phyloP scores from a whole-genome alignment of 1,139 yeast genomes.

The Pichia norvegensis region DNA sequence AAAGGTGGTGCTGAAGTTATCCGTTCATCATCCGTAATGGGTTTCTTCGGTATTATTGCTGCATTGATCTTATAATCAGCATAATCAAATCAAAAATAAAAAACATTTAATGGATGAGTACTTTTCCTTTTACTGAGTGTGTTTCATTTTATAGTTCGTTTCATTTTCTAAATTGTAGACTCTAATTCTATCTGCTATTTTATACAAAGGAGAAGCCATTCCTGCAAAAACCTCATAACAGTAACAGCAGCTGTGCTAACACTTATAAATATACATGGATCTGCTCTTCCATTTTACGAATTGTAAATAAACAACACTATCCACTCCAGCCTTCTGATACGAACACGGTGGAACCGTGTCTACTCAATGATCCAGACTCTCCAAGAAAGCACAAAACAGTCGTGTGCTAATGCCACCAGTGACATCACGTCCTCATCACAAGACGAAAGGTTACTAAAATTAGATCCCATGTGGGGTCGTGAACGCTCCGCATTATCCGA shows the following conservation, averaged over 20 bases:
- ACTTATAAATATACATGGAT: too few species aligned
- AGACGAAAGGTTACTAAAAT: too few species aligned
- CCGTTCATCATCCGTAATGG: slow-evolving; percentile 7
- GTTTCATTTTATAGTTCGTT: not conserved
- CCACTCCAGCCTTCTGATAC: too few species aligned
- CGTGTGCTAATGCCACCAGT: not conserved
- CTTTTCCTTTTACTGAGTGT: not conserved
- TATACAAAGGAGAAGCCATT: not conserved
- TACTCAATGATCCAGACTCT: too few species aligned
- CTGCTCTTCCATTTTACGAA: too few species aligned
- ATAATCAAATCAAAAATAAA: not conserved
- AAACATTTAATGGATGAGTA: not conserved
- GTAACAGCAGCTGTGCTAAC: too few species aligned
- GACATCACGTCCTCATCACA: not conserved
- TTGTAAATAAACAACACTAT: too few species aligned
- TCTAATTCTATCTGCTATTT: not conserved
- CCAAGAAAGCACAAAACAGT: too few species aligned
- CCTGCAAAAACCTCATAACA: too few species aligned
- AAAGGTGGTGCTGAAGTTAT: slow-evolving; percentile 8
- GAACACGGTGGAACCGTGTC: too few species aligned
- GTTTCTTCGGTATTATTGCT: slow-evolving; percentile 12
- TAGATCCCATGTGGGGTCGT: too few species aligned
- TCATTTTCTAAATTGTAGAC: not conserved
- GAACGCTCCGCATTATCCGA: not conserved
- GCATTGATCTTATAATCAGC: slow-evolving; percentile 4